These are phyloP conservation scores for Auriscalpium microsporum DNA, from an alignment of 768 basidiomycete genomes.

Conservation along the genomic window DNA sequence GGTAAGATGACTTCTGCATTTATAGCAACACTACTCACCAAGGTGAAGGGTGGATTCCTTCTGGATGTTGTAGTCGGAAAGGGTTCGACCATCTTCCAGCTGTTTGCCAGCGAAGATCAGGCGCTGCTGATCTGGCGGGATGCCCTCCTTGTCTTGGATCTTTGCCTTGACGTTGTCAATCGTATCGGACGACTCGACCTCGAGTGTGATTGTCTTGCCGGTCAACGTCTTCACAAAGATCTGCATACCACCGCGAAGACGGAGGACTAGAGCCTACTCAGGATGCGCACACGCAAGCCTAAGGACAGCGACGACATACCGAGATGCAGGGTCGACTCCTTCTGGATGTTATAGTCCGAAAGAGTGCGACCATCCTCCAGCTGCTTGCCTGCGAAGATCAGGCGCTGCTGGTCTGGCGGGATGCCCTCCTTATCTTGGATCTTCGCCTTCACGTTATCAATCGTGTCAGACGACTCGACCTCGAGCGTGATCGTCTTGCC, in stretches of 20 bases:
- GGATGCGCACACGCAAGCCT: not conserved
- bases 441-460: conserved; percentile 75
- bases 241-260: conserved; percentile 88
- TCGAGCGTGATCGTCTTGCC: conserved; percentile 90
- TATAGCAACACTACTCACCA: conserved; percentile 11
- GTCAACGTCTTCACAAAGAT: conserved; percentile 80
- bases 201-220: conserved; percentile 88
- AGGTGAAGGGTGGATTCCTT: conserved; percentile 80
- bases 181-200: conserved; percentile 81
- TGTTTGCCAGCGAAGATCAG: conserved; percentile 92
- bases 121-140: conserved; percentile 83
- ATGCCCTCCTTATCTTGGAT: conserved; percentile 85
- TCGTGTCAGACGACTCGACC: conserved; percentile 72
- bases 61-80: conserved; percentile 89
- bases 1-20: not conserved
- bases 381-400: conserved; percentile 97
- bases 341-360: conserved; percentile 90
- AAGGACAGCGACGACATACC: conserved; percentile 17
- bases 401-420: conserved; percentile 84
- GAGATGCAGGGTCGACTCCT: conserved; percentile 87
- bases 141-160: conserved; percentile 92
- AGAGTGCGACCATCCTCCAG: conserved; percentile 90
- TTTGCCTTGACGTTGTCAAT: conserved; percentile 87
- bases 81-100: conserved; percentile 82
- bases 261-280: conserved; percentile 42